Evolutionary conservation across 169 alveolate genomes (phyloP).

Genomic region (Babesia ovata): DNA sequence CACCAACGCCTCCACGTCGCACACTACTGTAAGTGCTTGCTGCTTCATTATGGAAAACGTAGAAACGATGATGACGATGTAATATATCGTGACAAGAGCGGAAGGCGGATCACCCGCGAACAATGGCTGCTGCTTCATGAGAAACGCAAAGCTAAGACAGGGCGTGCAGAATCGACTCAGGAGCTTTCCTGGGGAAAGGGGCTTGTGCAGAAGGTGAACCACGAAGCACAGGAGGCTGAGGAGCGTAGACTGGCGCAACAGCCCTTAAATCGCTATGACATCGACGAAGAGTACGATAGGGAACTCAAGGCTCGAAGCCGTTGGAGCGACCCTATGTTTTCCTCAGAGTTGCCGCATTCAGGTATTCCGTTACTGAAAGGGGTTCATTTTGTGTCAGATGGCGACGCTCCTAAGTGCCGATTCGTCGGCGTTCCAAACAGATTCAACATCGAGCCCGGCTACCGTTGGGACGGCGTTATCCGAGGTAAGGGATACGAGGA

Average conservation of each 20-base stretch:
- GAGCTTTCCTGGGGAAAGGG: constrained; percentile 70
- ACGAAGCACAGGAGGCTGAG: constrained; percentile 36
- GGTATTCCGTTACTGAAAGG: neutral
- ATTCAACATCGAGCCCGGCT: constrained; percentile 91
- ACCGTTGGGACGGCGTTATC: constrained; percentile 96
- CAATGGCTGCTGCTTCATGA: constrained; percentile 55
- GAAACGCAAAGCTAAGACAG: constrained; percentile 1
- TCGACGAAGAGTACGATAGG: constrained; percentile 58
- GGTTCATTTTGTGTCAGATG: neutral
- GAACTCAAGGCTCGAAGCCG: constrained; percentile 36
- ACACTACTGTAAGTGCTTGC: constrained; percentile 28
- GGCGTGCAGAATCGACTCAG: constrained; percentile 13
- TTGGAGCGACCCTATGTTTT: constrained; percentile 59
- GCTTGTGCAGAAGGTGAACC: constrained; percentile 49
- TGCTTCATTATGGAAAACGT: neutral
- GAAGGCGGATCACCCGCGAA: constrained; percentile 50
- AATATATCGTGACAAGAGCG: constrained; percentile 66
- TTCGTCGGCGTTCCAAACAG: constrained; percentile 86
- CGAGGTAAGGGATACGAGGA: constrained; percentile 93
- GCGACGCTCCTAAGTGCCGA: constrained; percentile 82
- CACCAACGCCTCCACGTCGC: constrained; percentile 61
- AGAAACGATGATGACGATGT: constrained; percentile 47
- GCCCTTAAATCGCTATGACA: constrained; percentile 56
- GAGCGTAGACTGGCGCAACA: constrained; percentile 40
- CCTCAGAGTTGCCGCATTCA: too few relatives aligned